These are phyloP conservation scores for Dactylellina haptotyla DNA, from an alignment of 2,329 filamentous ascomycete genomes.

Conservation along the genomic window DNA sequence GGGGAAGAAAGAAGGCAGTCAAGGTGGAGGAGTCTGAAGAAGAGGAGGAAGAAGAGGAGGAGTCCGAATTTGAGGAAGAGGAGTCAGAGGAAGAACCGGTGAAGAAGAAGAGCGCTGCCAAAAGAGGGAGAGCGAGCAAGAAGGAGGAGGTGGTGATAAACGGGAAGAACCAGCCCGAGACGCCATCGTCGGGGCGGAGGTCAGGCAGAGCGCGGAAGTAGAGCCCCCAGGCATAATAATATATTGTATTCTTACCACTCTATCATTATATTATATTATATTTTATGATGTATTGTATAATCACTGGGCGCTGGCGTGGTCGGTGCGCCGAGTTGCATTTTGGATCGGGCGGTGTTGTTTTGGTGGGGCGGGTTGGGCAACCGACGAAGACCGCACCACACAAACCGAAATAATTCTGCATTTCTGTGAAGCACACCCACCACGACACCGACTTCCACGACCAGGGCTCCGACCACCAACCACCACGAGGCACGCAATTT, in stretches of 20 bases:
- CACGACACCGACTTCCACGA: no score
- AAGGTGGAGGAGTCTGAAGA: conserved; percentile 22
- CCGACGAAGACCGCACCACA: conserved; percentile 32
- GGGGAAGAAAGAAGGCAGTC: conserved; percentile 33
- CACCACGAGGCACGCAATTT: conserved; percentile 20
- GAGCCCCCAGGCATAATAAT: conserved; percentile 7
- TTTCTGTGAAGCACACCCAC: no score
- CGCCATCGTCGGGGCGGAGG: conserved; percentile 37
- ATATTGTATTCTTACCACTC: conserved; percentile 8
- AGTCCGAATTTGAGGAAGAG: background rate
- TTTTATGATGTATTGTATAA: no score
- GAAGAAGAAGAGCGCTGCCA: conserved; percentile 22
- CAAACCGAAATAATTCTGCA: conserved; percentile 36
- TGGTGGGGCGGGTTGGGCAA: conserved; percentile 42
- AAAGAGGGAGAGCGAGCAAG: conserved; percentile 8
- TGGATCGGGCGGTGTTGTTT: conserved; percentile 44
- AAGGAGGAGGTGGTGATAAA: conserved; percentile 32
- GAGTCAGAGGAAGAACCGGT: conserved; percentile 2
- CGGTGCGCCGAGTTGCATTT: conserved; percentile 33
- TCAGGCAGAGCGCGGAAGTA: conserved; percentile 36
- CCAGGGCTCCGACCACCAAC: conserved; percentile 8
- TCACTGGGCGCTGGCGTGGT: no score
- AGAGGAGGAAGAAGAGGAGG: background rate
- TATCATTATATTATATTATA: no score
- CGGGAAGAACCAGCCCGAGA: conserved; percentile 20